phyloP scores from a whole-genome alignment of 768 basidiomycete genomes.

The Suillus ampliporus region DNA sequence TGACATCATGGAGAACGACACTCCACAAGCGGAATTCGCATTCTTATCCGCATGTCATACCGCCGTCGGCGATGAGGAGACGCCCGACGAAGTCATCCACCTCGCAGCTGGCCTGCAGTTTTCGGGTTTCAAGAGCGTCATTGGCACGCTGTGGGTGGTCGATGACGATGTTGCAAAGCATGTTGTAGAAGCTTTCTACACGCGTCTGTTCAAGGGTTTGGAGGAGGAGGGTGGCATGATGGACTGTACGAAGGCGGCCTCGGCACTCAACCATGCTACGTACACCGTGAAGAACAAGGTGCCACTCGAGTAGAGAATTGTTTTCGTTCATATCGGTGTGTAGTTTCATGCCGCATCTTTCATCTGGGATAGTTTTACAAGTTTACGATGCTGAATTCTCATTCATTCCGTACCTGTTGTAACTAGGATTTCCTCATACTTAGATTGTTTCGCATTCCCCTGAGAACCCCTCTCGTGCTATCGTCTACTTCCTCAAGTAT shows the following conservation, averaged over 20 bases:
- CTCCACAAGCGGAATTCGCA: constrained; percentile 9
- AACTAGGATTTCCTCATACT: too few species aligned
- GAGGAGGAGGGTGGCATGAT: constrained; percentile 9
- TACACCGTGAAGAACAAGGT: not conserved
- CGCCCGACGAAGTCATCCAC: constrained; percentile 26
- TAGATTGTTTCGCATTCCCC: too few species aligned
- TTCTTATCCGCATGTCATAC: constrained; percentile 32
- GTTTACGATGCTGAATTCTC: not conserved
- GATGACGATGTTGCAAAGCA: constrained; percentile 8
- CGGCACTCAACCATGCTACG: constrained; percentile 4
- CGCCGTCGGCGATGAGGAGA: constrained; percentile 20
- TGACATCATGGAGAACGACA: constrained; percentile 6
- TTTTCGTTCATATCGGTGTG: constrained; percentile 15
- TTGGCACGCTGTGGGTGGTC: constrained; percentile 29
- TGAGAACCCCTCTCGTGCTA: too few species aligned
- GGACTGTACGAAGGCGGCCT: constrained; percentile 11
- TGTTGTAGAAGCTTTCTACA: not conserved
- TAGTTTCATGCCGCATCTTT: not conserved
- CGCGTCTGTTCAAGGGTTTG: not conserved
- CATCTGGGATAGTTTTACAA: not conserved
- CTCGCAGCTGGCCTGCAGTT: constrained; percentile 29
- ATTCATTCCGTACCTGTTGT: too few species aligned
- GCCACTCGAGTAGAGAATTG: constrained; percentile 9
- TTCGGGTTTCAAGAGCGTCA: constrained; percentile 25
- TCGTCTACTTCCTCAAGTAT: too few species aligned